These are phyloP conservation scores for Rusavskia elegans DNA, from an alignment of 495 filamentous ascomycete genomes.

Conservation along the genomic window DNA sequence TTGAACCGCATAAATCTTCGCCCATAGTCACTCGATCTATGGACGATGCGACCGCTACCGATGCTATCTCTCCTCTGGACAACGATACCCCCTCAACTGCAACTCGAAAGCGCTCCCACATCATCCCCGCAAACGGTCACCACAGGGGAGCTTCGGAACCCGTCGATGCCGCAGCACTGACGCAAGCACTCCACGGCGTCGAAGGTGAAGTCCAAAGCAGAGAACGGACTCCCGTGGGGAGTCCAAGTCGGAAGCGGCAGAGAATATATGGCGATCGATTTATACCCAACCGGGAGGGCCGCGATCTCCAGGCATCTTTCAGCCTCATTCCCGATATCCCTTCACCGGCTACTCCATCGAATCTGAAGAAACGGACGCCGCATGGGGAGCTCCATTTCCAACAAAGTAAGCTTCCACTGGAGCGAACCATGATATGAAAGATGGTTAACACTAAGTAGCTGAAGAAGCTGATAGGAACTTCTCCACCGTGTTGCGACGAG, in stretches of 20 bases:
- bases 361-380: conserved; percentile 65
- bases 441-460: conserved; percentile 42
- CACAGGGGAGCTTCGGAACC: conserved; percentile 32
- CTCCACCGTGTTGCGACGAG: conserved; percentile 71
- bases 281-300: conserved; percentile 85
- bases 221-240: conserved; percentile 56
- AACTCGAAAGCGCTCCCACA: conserved; percentile 1
- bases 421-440: neutral
- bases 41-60: neutral
- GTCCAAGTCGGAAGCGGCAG: conserved; percentile 75
- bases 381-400: conserved; percentile 90
- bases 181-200: conserved; percentile 45
- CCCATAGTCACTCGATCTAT: neutral
- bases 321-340: conserved; percentile 80
- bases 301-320: conserved; percentile 84
- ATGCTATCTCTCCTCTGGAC: neutral
- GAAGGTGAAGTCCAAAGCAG: conserved; percentile 44
- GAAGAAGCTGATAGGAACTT: conserved; percentile 91
- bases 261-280: conserved; percentile 81
- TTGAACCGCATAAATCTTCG: neutral
- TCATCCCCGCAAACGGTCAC: conserved; percentile 2
- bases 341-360: conserved; percentile 80
- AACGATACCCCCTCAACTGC: neutral
- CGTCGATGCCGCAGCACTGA: conserved; percentile 44
- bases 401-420: conserved; percentile 45